Conservation (phyloP, 371 early-diverging fungal species). For the Rhizomucor pusillus region DNA sequence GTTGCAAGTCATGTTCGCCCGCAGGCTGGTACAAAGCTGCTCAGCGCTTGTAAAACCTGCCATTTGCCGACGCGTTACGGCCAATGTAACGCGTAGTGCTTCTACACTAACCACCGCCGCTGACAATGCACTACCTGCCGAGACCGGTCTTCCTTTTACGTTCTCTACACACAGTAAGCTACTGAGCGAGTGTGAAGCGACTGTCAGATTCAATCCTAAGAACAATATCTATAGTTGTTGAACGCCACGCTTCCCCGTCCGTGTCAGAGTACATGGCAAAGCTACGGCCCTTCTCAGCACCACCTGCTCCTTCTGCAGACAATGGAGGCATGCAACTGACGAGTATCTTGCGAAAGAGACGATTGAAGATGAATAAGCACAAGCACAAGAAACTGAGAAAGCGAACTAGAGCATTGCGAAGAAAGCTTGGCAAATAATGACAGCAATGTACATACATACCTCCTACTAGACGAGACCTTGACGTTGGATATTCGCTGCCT, state of each 20-base stretch:
- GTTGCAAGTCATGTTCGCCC: too few species aligned
- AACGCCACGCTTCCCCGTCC: conserved; percentile 6
- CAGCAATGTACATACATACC: background rate
- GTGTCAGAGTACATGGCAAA: conserved; percentile 35
- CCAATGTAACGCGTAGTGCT: conserved; percentile 6
- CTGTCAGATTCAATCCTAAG: background rate
- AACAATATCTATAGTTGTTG: conserved; percentile 2
- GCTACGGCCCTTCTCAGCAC: conserved; percentile 37
- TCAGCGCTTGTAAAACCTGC: too few species aligned
- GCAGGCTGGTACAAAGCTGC: too few species aligned
- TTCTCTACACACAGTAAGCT: conserved; percentile 9
- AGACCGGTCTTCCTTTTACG: conserved; percentile 6
- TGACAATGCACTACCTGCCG: conserved; percentile 8
- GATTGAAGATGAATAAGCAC: conserved; percentile 87
- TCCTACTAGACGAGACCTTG: too few species aligned
- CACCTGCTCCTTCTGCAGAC: conserved; percentile 27
- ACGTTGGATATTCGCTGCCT: too few species aligned
- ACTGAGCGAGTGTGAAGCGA: background rate
- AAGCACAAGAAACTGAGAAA: conserved; percentile 83
- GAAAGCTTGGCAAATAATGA: conserved; percentile 72
- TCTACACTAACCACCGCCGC: conserved; percentile 9
- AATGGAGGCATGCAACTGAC: conserved; percentile 43
- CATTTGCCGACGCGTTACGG: too few species aligned
- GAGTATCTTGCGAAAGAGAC: conserved; percentile 77
- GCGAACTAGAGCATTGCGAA: conserved; percentile 75